A percentile compares a stretch with the other conserved stretches of the same genome.
Conservation (phyloP, 2,329 filamentous ascomycete genomes). For the Chaetomiaceae sp. region DNA sequence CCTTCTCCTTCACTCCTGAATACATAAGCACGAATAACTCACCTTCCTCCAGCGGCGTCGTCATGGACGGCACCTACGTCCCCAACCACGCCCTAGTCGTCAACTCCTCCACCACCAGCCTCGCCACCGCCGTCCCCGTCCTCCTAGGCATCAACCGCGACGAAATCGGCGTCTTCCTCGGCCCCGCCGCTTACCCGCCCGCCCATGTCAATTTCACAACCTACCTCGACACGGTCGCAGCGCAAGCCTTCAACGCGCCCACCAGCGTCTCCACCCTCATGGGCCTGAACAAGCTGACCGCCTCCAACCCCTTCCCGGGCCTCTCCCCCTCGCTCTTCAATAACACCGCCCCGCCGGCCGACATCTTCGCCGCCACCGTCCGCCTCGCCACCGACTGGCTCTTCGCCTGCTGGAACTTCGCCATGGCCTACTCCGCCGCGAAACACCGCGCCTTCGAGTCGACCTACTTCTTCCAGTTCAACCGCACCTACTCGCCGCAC, state of each 20-base stretch:
- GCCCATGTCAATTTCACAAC: conserved; percentile 16
- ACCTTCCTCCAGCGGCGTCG: conserved; percentile 17
- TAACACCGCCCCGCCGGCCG: conserved; percentile 3
- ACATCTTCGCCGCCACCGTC: conserved; percentile 31
- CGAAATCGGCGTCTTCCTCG: conserved; percentile 25
- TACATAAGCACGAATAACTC: background rate
- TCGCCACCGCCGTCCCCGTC: conserved; percentile 26
- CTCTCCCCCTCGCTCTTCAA: conserved; percentile 15
- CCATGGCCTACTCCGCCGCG: conserved; percentile 31
- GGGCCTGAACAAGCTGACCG: conserved; percentile 2
- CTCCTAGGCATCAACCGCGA: conserved; percentile 34
- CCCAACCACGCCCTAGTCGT: conserved; percentile 25
- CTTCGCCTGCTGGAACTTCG: conserved; percentile 33
- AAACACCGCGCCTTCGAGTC: conserved; percentile 29
- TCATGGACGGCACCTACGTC: conserved; percentile 30
- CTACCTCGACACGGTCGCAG: conserved; percentile 19
- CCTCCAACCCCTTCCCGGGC: conserved; percentile 11
- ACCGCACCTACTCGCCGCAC: conserved; percentile 34
- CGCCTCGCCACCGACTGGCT: conserved; percentile 28
- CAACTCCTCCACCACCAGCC: conserved; percentile 20
- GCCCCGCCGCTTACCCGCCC: conserved; percentile 15
- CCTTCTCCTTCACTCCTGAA: background rate
- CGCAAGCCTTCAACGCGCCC: conserved; percentile 16
- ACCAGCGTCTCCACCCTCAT: conserved; percentile 15
- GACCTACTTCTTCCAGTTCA: conserved; percentile 34